phyloP scores from a whole-genome alignment of 2,329 filamentous ascomycete species.

The Fonsecaea pedrosoi region DNA sequence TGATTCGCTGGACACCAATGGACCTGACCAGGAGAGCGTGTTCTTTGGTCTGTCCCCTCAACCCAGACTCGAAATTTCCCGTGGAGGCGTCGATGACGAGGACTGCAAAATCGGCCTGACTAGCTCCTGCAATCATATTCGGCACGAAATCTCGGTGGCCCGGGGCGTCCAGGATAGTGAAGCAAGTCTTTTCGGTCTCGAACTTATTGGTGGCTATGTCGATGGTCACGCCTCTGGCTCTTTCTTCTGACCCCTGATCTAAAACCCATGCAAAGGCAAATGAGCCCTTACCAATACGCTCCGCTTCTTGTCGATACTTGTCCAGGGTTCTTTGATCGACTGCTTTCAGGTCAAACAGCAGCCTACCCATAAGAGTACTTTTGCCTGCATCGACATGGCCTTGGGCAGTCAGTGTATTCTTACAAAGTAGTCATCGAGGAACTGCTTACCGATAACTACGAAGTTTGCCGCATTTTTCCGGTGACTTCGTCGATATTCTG shows the following conservation, averaged over 20 bases:
- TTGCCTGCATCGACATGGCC: conserved; percentile 98
- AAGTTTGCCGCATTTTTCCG: conserved; percentile 86
- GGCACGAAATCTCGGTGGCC: conserved; percentile 96
- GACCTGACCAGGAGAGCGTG: conserved; percentile 89
- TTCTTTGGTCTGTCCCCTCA: conserved; percentile 93
- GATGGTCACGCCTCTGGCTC: conserved; percentile 89
- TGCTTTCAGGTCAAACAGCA: conserved; percentile 85
- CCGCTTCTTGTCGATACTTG: conserved; percentile 84
- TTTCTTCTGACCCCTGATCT: conserved; percentile 88
- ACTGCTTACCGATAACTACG: conserved; percentile 79
- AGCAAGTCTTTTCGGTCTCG: conserved; percentile 82
- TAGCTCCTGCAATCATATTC: conserved; percentile 98
- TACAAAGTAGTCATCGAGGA: neutral
- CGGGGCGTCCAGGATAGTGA: conserved; percentile 94
- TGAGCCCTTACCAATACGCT: conserved; percentile 89
- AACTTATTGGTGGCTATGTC: conserved; percentile 96
- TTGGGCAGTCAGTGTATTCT: conserved; percentile 46
- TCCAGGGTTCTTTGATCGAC: conserved; percentile 88
- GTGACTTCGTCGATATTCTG: conserved; percentile 76
- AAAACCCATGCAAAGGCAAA: conserved; percentile 98
- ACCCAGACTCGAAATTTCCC: conserved; percentile 89
- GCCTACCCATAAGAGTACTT: conserved; percentile 94
- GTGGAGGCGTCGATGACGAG: conserved; percentile 90
- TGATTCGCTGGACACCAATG: conserved; percentile 84
- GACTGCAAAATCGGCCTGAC: conserved; percentile 93